phyloP scores from a whole-genome alignment of 2,329 filamentous ascomycete species.

The Colletotrichum sp. region DNA sequence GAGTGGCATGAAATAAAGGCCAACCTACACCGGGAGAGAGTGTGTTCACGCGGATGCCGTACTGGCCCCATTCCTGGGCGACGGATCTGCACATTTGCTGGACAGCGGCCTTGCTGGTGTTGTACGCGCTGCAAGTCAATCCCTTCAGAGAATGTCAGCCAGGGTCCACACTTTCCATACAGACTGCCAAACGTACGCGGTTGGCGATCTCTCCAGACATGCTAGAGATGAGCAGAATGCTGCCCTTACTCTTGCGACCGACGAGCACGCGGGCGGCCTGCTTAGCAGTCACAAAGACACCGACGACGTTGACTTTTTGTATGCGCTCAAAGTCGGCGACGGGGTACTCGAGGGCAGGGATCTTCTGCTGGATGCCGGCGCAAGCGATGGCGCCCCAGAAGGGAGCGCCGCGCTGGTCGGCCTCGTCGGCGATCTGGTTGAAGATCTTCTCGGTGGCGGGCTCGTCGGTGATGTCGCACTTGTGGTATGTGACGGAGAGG shows the following conservation, averaged over 20 bases:
- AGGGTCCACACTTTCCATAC: neutral
- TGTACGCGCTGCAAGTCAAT: slow-evolving; percentile 67
- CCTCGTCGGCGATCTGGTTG: slow-evolving; percentile 39
- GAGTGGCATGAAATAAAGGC: neutral
- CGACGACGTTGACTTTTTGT: slow-evolving; percentile 72
- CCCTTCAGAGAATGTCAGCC: slow-evolving; percentile 44
- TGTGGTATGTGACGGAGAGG: slow-evolving; percentile 42
- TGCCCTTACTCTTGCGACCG: slow-evolving; percentile 45
- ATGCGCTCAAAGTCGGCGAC: slow-evolving; percentile 70
- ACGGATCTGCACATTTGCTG: slow-evolving; percentile 65
- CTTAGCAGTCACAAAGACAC: slow-evolving; percentile 74
- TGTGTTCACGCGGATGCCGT: slow-evolving; percentile 70
- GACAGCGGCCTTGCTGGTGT: slow-evolving; percentile 66
- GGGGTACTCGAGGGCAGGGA: slow-evolving; percentile 51
- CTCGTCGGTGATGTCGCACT: slow-evolving; percentile 54
- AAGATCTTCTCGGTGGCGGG: slow-evolving; percentile 37
- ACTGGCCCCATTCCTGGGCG: slow-evolving; percentile 65
- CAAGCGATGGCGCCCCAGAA: slow-evolving; percentile 48
- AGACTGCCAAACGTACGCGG: slow-evolving; percentile 40
- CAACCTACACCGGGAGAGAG: slow-evolving; percentile 61
- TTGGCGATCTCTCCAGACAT: slow-evolving; percentile 57
- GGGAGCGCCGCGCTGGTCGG: slow-evolving; percentile 32
- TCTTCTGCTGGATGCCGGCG: slow-evolving; percentile 54
- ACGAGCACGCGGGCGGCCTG: slow-evolving; percentile 66
- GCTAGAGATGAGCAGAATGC: slow-evolving; percentile 55